Base-by-base conservation (phyloP, 2,329 filamentous ascomycete genomes). In the Fusarium coicis region DNA sequence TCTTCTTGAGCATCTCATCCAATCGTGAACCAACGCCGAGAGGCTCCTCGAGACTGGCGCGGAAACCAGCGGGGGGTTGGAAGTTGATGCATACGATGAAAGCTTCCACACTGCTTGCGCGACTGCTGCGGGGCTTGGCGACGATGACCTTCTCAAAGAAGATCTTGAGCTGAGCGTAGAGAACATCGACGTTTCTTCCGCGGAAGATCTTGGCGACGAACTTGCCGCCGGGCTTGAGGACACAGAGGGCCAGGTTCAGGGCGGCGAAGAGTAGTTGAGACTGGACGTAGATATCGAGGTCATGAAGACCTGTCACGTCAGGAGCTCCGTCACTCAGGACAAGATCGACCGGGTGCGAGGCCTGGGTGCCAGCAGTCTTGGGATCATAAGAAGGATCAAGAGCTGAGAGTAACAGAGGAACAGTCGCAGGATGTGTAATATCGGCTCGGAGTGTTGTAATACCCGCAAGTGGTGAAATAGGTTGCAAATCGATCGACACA, bases 181-280 rank as follows among this genome's bases (percentile, higher is more conserved):
- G 89, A 30, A 98, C 86, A 79, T 98, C 96, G n/a, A 98, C 95
- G 78, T 98, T 96, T 76, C 95, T 92, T 21, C 94, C 95, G 21
- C 96, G 87, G 85, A 99, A 99, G 69, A 99, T 98, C 86, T 99
- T 99, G 67, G 96, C 96, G 12, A 99, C 96, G 77, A 99, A 99
- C 79, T 94, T 97, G 71, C 96, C 96, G 47, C 96, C 96, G 0
- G 95, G 95, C 67, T 93, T 93, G 28, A 99, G 89, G 18, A 99
- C 95, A 80, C 96, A 97, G 18, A 98, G 90, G 1, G 96, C 95
- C 6, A 99, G 90, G 81, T 98, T 97, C 26, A 99, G 89, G 0
- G 96, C 96, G 0, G 96, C 94, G 82, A 97, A 98, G 55, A 99
- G 91, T 14, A 99, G 88, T 83, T 98, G 96, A 14, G 93, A 95